phyloP scores from a whole-genome alignment of 805 yeast species.

The Lipomyces japonicus region DNA sequence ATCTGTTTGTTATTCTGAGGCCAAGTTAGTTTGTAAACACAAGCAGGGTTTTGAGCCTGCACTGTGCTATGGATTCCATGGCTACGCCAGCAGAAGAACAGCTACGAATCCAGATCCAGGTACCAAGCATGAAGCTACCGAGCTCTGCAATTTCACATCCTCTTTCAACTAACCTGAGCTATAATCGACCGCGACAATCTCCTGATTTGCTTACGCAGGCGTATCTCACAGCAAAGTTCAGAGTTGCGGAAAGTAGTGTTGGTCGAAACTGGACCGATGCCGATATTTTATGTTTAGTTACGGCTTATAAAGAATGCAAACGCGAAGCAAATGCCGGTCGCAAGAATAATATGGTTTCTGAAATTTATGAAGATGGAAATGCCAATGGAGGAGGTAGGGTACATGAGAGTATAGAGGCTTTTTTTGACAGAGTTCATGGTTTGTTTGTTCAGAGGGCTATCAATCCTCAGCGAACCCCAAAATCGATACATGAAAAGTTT shows the following conservation, averaged over 20 bases:
- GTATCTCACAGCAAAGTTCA: too few relatives aligned
- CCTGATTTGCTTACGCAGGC: too few relatives aligned
- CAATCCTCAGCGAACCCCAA: constrained; percentile 20
- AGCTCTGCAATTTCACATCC: too few relatives aligned
- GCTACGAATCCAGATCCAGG: too few relatives aligned
- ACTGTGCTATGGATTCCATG: too few relatives aligned
- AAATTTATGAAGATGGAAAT: not conserved
- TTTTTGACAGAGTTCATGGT: constrained; percentile 17
- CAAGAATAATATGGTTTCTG: not conserved
- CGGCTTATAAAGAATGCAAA: constrained; percentile 17
- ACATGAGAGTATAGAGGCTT: constrained; percentile 11
- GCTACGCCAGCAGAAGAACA: too few relatives aligned
- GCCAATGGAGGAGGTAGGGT: not conserved
- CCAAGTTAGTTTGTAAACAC: too few relatives aligned
- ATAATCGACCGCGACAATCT: too few relatives aligned
- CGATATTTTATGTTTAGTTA: constrained; percentile 14
- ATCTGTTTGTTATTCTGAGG: too few relatives aligned
- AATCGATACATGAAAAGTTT: constrained; percentile 20
- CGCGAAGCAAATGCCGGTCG: constrained; percentile 8
- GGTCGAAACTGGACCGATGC: constrained; percentile 21
- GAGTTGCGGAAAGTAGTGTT: not conserved
- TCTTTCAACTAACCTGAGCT: too few relatives aligned
- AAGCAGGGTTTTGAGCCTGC: too few relatives aligned
- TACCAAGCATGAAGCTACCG: too few relatives aligned
- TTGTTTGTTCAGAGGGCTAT: constrained; percentile 12